Base-by-base conservation (phyloP, 2,329 filamentous ascomycete genomes). In the Plectosphaerella plurivora region DNA sequence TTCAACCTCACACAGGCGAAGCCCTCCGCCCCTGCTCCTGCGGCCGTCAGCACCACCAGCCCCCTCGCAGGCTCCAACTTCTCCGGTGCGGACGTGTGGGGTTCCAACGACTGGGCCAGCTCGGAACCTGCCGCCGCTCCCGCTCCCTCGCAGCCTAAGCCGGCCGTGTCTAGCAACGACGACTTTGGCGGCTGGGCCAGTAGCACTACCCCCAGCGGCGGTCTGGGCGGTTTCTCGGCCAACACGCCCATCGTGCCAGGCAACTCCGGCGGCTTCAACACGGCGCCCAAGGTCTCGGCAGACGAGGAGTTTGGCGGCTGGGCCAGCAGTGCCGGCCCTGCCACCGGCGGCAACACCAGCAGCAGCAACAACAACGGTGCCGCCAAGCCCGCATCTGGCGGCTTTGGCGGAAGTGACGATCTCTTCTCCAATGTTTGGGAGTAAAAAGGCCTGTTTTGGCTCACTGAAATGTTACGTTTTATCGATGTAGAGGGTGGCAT, bases 301-400 rank as follows among this genome's bases (percentile, higher is more conserved):
- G 93, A 97, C 62, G 93, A 97, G 69, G 93, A 97, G 65, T 97
- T 97, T 73, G 93, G 93, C 18, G 92, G 93, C 12, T 97, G 93
- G 93, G 85, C 89, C 47, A 95, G 90, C 78, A 73, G 86, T 81
- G 63, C 80, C 60, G 61, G 76, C 72, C 37, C 72, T 76, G 63
- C 73, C 18, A 66, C 66, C 44, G 25, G 37, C 14, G 42, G 37
- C 15, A 70, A 77, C 16, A 66, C 66, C 44, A 18, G 37, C 14
- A 44, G 37, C 15, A 70, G 77, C 47, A 82, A 88, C 28, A 25
- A 67, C 47, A 68, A 68, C 22, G 65, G 70, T 25, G 63, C 69
- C 14, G 71, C 78, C 47, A 82, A 88, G 70, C 74, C 85, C 35
- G 72, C 51, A 12, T 22, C 79, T 24, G 73, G 77, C 20, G 81